phyloP scores from a whole-genome alignment of 2,329 filamentous ascomycete genomes.

The Colletotrichum sublineola region DNA sequence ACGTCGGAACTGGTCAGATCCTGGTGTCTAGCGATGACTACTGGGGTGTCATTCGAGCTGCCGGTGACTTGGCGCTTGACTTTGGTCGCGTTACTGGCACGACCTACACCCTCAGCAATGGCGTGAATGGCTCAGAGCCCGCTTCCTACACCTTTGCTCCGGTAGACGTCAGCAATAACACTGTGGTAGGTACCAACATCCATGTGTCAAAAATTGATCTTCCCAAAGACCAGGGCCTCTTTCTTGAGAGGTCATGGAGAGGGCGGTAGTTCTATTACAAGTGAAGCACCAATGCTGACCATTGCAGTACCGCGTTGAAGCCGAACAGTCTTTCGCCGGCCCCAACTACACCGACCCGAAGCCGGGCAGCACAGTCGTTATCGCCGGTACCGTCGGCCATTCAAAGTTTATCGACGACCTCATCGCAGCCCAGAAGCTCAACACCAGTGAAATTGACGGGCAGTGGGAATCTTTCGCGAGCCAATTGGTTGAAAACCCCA shows the following conservation, averaged over 20 bases:
- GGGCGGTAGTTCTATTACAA: neutral
- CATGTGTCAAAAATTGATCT: neutral
- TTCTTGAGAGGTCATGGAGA: neutral
- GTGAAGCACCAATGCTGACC: neutral
- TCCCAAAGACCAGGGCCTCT: too few relatives aligned
- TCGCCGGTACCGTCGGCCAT: constrained; percentile 76
- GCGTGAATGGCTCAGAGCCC: constrained; percentile 52
- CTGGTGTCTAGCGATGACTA: constrained; percentile 71
- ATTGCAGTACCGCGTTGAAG: constrained; percentile 58
- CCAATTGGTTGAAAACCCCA: constrained; percentile 68
- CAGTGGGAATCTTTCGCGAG: constrained; percentile 79
- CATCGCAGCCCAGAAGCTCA: constrained; percentile 66
- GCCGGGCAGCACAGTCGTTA: constrained; percentile 68
- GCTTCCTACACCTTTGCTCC: constrained; percentile 59
- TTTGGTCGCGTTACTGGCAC: constrained; percentile 78
- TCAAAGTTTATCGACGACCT: constrained; percentile 73
- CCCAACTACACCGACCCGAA: constrained; percentile 59
- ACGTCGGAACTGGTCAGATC: constrained; percentile 60
- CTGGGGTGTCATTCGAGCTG: constrained; percentile 77
- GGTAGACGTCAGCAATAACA: constrained; percentile 61
- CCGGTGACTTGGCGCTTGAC: constrained; percentile 75
- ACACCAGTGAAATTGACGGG: constrained; percentile 69
- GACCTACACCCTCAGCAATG: constrained; percentile 72
- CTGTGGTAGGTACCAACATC: constrained; percentile 52
- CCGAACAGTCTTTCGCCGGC: constrained; percentile 58